Conservation (phyloP, 768 basidiomycete genomes). For the Coprinellus micaceus region DNA sequence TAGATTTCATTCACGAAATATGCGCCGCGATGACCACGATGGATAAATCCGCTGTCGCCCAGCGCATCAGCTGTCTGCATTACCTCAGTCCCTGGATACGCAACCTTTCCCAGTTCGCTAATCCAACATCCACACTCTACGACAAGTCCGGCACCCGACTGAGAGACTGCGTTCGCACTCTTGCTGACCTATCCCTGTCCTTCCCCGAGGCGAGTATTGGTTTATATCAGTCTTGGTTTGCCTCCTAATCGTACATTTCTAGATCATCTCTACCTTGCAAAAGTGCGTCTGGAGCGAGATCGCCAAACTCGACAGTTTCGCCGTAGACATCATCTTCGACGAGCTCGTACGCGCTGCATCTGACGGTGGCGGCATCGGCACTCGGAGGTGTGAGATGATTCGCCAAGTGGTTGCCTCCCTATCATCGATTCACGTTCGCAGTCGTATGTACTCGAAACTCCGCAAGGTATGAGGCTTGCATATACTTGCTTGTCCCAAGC, state of each 20-base stretch:
- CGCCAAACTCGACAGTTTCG: conserved; percentile 58
- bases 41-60: conserved; percentile 38
- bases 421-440: conserved; percentile 74
- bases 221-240: background rate
- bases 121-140: conserved; percentile 63
- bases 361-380: conserved; percentile 78
- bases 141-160: conserved; percentile 72
- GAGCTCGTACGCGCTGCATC: conserved; percentile 73
- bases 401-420: conserved; percentile 70
- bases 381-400: conserved; percentile 69
- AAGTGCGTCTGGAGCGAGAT: conserved; percentile 77
- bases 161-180: conserved; percentile 74
- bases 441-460: conserved; percentile 71
- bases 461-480: conserved; percentile 54
- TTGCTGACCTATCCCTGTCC: conserved; percentile 70
- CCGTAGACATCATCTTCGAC: conserved; percentile 72
- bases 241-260: conserved; percentile 9
- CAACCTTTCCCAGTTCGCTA: conserved; percentile 69
- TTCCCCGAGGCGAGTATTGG: conserved; percentile 59
- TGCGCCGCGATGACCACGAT: conserved; percentile 58
- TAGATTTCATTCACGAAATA: conserved; percentile 89
- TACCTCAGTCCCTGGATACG: conserved; percentile 89
- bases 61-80: conserved; percentile 70
- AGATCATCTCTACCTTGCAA: conserved; percentile 68
- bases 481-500: background rate